A percentile compares a stretch with the other conserved stretches of the same genome.
These are phyloP conservation scores for Hyphopichia pseudoburtonii DNA, from an alignment of 1,139 yeast species.

Conservation along the genomic window DNA sequence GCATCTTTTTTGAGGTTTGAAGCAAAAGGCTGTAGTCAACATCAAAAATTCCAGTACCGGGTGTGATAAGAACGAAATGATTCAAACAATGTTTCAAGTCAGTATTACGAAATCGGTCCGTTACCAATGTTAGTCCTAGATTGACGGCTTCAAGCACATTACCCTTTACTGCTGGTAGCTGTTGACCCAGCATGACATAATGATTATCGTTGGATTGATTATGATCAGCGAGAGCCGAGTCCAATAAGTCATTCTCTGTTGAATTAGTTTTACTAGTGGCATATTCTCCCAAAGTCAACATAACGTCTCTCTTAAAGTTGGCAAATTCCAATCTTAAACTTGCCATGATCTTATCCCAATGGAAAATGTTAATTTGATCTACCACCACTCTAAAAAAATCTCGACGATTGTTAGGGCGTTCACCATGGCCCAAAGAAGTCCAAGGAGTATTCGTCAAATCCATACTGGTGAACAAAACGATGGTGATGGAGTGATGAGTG, in stretches of 20 bases:
- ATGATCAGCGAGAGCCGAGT: not conserved
- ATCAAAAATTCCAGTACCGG: slow-evolving; percentile 92
- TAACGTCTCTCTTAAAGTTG: slow-evolving; percentile 69
- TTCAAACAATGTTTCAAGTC: slow-evolving; percentile 85
- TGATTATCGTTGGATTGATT: slow-evolving; percentile 11
- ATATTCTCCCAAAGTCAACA: slow-evolving; percentile 37
- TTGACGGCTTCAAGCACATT: slow-evolving; percentile 86
- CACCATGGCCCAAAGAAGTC: slow-evolving; percentile 65
- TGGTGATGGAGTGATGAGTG: slow-evolving; percentile 88
- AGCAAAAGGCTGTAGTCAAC: slow-evolving; percentile 79
- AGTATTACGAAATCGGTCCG: slow-evolving; percentile 81
- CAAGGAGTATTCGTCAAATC: slow-evolving; percentile 63
- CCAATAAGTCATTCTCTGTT: not conserved
- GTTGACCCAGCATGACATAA: slow-evolving; percentile 49
- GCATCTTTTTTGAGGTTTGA: slow-evolving; percentile 72
- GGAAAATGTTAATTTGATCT: slow-evolving; percentile 84
- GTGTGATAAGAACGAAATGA: slow-evolving; percentile 82
- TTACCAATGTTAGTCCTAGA: slow-evolving; percentile 73
- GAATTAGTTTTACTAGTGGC: not conserved
- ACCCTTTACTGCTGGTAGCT: slow-evolving; percentile 86
- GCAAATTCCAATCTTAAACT: slow-evolving; percentile 82
- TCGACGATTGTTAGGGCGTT: slow-evolving; percentile 62
- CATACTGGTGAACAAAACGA: slow-evolving; percentile 82
- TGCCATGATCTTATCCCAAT: slow-evolving; percentile 93
- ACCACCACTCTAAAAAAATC: slow-evolving; percentile 94